A percentile compares a stretch with the other conserved stretches of the same genome.
These are phyloP conservation scores for Hypoxylon sp. DNA, from an alignment of 2,329 filamentous ascomycete genomes.

Conservation along the genomic window DNA sequence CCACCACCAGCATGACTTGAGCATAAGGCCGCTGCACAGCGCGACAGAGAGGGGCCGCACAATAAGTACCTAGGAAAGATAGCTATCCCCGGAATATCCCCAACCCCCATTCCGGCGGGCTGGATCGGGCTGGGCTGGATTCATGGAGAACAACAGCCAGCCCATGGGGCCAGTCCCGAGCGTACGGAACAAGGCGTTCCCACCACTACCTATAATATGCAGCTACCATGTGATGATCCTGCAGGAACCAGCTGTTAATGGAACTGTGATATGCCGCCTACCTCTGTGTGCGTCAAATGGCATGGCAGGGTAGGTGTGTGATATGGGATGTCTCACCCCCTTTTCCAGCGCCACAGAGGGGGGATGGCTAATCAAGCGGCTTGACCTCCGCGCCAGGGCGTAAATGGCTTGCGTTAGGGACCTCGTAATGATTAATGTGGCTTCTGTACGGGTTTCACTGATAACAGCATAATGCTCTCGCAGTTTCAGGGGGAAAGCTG, in stretches of 20 bases:
- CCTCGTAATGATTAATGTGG: background rate
- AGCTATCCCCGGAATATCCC: slow-evolving; percentile 10
- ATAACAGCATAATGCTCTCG: background rate
- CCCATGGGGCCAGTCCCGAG: slow-evolving; percentile 22
- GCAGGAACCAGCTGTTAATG: slow-evolving; percentile 20
- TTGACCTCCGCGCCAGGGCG: background rate
- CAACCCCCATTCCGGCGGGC: background rate
- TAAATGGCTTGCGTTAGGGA: background rate
- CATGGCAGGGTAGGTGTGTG: background rate
- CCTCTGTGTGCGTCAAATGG: background rate
- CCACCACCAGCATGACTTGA: background rate
- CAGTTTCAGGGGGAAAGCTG: slow-evolving; percentile 5
- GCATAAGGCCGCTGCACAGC: background rate
- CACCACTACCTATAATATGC: slow-evolving; percentile 14
- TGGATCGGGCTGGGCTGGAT: background rate
- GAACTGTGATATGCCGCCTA: background rate
- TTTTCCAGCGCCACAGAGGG: background rate
- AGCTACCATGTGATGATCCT: slow-evolving; percentile 24
- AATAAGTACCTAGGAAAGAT: background rate
- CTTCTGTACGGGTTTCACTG: background rate
- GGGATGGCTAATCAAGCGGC: background rate
- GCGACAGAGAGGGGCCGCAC: background rate
- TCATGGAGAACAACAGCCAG: background rate
- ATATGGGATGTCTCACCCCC: slow-evolving; percentile 1
- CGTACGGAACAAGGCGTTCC: slow-evolving; percentile 5